phyloP scores from a whole-genome alignment of 1,284 basidiomycete genomes.

The Hortiboletus rubellus region DNA sequence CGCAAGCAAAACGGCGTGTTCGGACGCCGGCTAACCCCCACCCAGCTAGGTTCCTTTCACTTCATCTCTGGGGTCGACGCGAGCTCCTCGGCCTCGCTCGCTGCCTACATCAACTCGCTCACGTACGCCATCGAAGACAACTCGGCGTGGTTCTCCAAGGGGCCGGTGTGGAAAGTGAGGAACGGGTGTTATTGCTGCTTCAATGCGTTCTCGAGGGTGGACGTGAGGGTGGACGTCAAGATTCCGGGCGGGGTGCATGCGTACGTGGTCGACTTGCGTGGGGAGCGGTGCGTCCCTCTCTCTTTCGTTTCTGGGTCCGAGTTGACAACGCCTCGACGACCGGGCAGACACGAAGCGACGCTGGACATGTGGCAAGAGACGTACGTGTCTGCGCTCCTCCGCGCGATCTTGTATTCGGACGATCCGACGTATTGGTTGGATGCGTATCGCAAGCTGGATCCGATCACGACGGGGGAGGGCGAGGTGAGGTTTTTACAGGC shows the following conservation, averaged over 20 bases:
- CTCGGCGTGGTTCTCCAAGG: slow-evolving; percentile 90
- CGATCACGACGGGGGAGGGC: slow-evolving; percentile 86
- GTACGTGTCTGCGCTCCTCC: slow-evolving; percentile 89
- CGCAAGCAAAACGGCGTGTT: too few species aligned
- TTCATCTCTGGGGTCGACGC: slow-evolving; percentile 93
- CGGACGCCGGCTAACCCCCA: neutral
- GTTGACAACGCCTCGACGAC: neutral
- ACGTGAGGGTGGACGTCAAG: slow-evolving; percentile 96
- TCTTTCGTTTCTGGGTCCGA: neutral
- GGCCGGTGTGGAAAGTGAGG: slow-evolving; percentile 86
- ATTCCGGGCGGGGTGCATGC: slow-evolving; percentile 97
- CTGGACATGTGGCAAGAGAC: slow-evolving; percentile 97
- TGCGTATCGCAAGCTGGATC: slow-evolving; percentile 94
- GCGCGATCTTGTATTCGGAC: slow-evolving; percentile 94
- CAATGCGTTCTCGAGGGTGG: slow-evolving; percentile 97
- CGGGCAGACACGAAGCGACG: slow-evolving; percentile 82
- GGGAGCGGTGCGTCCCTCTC: slow-evolving; percentile 69
- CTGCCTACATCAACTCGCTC: slow-evolving; percentile 97
- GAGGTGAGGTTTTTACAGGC: slow-evolving; percentile 91
- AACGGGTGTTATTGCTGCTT: slow-evolving; percentile 98
- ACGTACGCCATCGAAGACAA: slow-evolving; percentile 94
- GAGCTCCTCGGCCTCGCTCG: slow-evolving; percentile 94
- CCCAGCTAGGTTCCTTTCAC: slow-evolving; percentile 88
- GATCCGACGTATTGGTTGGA: slow-evolving; percentile 91
- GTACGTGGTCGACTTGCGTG: slow-evolving; percentile 92